Evolutionary conservation across 768 basidiomycete genomes (phyloP).

Genomic region (Lactarius indigo): DNA sequence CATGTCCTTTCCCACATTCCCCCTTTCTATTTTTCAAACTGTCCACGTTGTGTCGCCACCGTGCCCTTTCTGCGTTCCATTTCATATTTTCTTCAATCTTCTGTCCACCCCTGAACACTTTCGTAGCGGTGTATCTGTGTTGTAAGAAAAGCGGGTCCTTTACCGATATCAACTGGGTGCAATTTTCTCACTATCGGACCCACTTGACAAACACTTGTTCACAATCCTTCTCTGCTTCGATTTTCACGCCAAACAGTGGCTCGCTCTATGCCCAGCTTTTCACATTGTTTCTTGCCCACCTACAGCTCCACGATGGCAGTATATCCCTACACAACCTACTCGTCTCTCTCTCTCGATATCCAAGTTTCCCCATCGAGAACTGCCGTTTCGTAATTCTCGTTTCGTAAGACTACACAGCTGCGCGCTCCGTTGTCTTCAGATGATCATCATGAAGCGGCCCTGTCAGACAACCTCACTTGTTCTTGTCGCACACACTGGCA

Average conservation of each 20-base stretch:
- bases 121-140: not conserved
- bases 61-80: slow-evolving; percentile 4
- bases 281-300: not conserved
- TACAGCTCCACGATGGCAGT: not conserved
- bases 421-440: slow-evolving; percentile 18
- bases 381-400: slow-evolving; percentile 12
- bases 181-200: not conserved
- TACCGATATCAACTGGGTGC: not conserved
- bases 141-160: not conserved
- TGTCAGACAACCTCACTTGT: slow-evolving; percentile 7
- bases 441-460: slow-evolving; percentile 17
- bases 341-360: not conserved
- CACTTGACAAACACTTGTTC: not conserved
- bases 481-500: not conserved
- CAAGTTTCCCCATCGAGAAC: not conserved
- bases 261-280: not conserved
- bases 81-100: slow-evolving; percentile 20
- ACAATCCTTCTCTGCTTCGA: slow-evolving; percentile 2
- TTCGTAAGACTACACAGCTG: slow-evolving; percentile 2
- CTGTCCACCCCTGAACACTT: not conserved
- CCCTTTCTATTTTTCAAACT: not conserved
- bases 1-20: not conserved
- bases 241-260: not conserved
- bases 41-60: not conserved
- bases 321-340: not conserved